Percentiles rank a stretch among this genome's conserved stretches.
Conservation (phyloP, 2,329 filamentous ascomycete species). For the Pseudopyricularia cyperi region DNA sequence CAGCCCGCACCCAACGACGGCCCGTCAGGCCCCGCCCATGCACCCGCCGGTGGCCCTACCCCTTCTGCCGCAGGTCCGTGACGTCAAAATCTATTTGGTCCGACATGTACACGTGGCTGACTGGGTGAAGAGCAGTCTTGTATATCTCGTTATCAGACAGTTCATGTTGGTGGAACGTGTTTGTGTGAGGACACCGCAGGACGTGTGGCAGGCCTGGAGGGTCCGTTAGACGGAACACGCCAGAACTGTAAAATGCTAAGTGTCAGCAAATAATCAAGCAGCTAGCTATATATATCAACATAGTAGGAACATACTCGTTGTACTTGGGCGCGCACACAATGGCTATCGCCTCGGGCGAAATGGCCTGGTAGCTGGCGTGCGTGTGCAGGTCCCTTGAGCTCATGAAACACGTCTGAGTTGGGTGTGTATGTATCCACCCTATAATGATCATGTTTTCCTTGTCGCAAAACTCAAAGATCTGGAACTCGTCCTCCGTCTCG, state of each 20-base stretch:
- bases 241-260: conserved; percentile 44
- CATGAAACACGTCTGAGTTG: conserved; percentile 95
- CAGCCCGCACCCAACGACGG: neutral
- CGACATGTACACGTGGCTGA: conserved; percentile 58
- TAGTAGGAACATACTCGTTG: conserved; percentile 45
- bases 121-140: conserved; percentile 54
- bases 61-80: conserved; percentile 31
- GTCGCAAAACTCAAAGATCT: conserved; percentile 82
- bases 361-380: conserved; percentile 85
- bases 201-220: conserved; percentile 84
- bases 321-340: conserved; percentile 89
- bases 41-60: neutral
- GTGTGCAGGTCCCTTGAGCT: conserved; percentile 89
- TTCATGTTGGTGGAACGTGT: conserved; percentile 69
- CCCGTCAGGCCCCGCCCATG: neutral
- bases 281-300: too few relatives aligned
- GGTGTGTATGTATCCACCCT: conserved; percentile 98
- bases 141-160: conserved; percentile 53
- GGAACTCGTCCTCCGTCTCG: conserved; percentile 78
- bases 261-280: neutral
- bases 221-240: conserved; percentile 85
- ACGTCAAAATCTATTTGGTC: conserved; percentile 49
- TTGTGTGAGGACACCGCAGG: conserved; percentile 60
- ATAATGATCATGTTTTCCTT: conserved; percentile 71
- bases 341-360: conserved; percentile 91